Percentiles rank a stretch among this genome's conserved stretches.
Conservation (phyloP, 1,284 basidiomycete genomes). For the Microbotryomycetes sp. region DNA sequence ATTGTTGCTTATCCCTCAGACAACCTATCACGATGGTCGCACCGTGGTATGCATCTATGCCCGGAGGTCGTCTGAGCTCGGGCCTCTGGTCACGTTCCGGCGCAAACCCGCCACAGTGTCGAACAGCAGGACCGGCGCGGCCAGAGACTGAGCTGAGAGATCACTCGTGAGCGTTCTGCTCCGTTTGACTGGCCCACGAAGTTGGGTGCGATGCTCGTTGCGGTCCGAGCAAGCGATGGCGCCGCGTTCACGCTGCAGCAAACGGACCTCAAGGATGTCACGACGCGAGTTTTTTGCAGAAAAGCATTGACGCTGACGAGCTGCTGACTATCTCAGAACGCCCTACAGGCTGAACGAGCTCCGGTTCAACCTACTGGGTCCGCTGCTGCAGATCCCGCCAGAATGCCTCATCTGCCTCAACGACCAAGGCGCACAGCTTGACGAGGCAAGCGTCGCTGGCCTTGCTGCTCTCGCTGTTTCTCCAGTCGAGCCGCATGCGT, state of each 20-base stretch:
- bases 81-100: too few relatives aligned
- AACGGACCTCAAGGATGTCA: conserved; percentile 17
- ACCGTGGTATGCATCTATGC: too few relatives aligned
- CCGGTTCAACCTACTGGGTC: conserved; percentile 15
- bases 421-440: conserved; percentile 24
- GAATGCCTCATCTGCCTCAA: conserved; percentile 31
- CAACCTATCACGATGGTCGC: too few relatives aligned
- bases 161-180: too few relatives aligned
- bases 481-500: background rate
- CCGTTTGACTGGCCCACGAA: too few relatives aligned
- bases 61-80: too few relatives aligned
- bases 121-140: too few relatives aligned
- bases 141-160: too few relatives aligned
- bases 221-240: conserved; percentile 24
- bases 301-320: background rate
- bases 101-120: too few relatives aligned
- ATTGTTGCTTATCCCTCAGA: too few relatives aligned
- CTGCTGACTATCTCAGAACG: fast-evolving
- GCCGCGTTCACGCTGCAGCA: conserved; percentile 16
- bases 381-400: conserved; percentile 20
- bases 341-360: conserved; percentile 21
- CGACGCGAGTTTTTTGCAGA: conserved; percentile 13
- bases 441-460: conserved; percentile 13
- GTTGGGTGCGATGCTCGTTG: conserved; percentile 14
- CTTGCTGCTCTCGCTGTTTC: conserved; percentile 13